These are phyloP conservation scores for Stentor roeselii DNA, from an alignment of 73 alveolate species.

Conservation along the genomic window DNA sequence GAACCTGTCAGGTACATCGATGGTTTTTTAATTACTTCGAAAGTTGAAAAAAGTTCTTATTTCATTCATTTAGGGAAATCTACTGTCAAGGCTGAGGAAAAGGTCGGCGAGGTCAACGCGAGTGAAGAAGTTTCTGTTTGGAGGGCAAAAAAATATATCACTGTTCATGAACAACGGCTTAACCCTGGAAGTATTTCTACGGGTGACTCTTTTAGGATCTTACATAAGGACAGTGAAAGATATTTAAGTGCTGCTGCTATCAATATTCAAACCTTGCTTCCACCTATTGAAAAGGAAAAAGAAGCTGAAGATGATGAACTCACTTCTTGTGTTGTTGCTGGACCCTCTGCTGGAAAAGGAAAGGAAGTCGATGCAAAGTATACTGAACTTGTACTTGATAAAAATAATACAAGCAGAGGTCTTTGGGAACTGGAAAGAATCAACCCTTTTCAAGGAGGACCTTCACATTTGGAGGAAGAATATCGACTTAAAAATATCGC, in stretches of 20 bases:
- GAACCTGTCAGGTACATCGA: slow-evolving; percentile 12
- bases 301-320: neutral
- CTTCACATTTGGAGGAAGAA: neutral
- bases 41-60: neutral
- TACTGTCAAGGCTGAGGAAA: neutral
- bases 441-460: slow-evolving; percentile 24
- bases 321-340: neutral
- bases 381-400: slow-evolving; percentile 13
- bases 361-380: neutral
- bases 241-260: slow-evolving; percentile 1
- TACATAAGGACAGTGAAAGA: slow-evolving; percentile 1
- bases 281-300: neutral
- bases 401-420: slow-evolving; percentile 5
- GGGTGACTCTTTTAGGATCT: slow-evolving; percentile 20
- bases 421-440: slow-evolving; percentile 15
- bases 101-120: neutral
- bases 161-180: neutral
- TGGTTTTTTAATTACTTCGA: slow-evolving; percentile 2
- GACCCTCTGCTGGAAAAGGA: neutral
- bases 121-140: slow-evolving; percentile 8
- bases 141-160: neutral
- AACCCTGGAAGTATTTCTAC: slow-evolving; percentile 3
- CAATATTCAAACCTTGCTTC: neutral
- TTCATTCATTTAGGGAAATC: slow-evolving; percentile 7
- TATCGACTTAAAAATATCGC: neutral